Evolutionary conservation across 495 filamentous ascomycete genomes (phyloP), one percentile per base, ranked within the genome.

Genomic region (Aspergillus cristatus): DNA sequence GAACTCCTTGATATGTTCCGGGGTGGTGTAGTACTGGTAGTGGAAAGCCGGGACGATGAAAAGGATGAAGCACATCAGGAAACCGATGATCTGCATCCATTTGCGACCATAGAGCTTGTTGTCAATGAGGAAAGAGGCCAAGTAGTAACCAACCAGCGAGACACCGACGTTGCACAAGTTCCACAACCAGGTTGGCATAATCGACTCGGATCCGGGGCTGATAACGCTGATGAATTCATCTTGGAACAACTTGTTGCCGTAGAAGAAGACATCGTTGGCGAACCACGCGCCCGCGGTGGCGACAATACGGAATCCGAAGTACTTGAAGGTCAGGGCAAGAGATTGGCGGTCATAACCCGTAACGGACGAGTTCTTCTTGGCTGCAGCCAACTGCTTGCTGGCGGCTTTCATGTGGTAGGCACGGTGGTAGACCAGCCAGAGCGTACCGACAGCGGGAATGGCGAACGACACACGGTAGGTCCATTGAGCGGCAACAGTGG

Each of bases 161-260:
- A 94, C 82, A 48, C 80, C 79, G 39, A 86, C 76, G 62, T 95
- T 95, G 65, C 79, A 62, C 59, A 94, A 62, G 62, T 86, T 93
- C 76, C 84, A 95, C n/a, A 86, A 66, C 88, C 88, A 95, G 29
- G 67, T 75, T 3, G 76, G 76, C 79, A 93, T 82, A 45, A 94
- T 72, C 0, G 81, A 83, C 1, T 62, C 55, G 42, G 71, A 66
- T 22, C 60, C 48, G 10, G 71, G 70, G 38, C 77, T 79, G 40
- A 94, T 76, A 50, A 84, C 79, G 1, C 48, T 60, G 53, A 94
- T 93, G 60, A 95, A 95, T 54, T 88, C 74, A 46, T 70, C 71
- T 63, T 93, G 86, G 72, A 95, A 95, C 26, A 95, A 79, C 74
- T 94, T 94, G 81, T 94, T 95, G 46, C 87, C 88, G 62, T 95